A percentile compares a stretch with the other conserved stretches of the same genome.
phyloP scores from a whole-genome alignment of 1,139 yeast genomes.

The Nakaseomyces uthaithaninus region DNA sequence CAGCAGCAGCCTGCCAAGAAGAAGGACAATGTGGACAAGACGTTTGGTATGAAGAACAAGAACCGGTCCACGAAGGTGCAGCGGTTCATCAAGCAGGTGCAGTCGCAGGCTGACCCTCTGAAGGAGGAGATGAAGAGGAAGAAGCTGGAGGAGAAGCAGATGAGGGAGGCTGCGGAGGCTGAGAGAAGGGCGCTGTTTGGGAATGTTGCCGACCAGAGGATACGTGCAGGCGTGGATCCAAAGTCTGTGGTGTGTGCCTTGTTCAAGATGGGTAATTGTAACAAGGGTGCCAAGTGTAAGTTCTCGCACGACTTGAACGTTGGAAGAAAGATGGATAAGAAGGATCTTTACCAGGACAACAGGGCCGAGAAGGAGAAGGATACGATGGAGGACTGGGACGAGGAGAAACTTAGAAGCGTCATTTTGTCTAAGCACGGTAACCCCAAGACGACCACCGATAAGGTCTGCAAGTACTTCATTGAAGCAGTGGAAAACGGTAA shows the following conservation, averaged over 20 bases:
- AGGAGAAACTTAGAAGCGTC: slow-evolving; percentile 82
- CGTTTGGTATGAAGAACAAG: slow-evolving; percentile 92
- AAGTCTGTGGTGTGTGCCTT: slow-evolving; percentile 85
- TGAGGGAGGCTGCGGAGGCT: slow-evolving; percentile 79
- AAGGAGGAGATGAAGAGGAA: slow-evolving; percentile 72
- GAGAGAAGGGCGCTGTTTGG: slow-evolving; percentile 79
- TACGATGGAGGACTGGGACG: slow-evolving; percentile 97
- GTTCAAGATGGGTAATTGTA: slow-evolving; percentile 84
- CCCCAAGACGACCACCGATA: slow-evolving; percentile 89
- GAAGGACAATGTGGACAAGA: slow-evolving; percentile 75
- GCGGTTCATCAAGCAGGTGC: slow-evolving; percentile 70
- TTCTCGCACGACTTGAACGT: slow-evolving; percentile 84
- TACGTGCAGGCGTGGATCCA: slow-evolving; percentile 97
- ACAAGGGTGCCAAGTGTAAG: slow-evolving; percentile 86
- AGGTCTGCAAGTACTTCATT: slow-evolving; percentile 85
- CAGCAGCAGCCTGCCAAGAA: slow-evolving; percentile 61
- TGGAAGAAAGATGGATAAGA: slow-evolving; percentile 84
- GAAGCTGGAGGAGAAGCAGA: slow-evolving; percentile 79
- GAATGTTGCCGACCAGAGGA: slow-evolving; percentile 65
- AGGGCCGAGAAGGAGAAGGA: slow-evolving; percentile 68
- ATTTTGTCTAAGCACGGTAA: slow-evolving; percentile 90
- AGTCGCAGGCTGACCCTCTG: slow-evolving; percentile 58
- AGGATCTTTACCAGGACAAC: slow-evolving; percentile 86
- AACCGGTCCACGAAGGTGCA: slow-evolving; percentile 91
- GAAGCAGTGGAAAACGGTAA: slow-evolving; percentile 97